These are phyloP conservation scores for Yarrowia sp. DNA, from an alignment of 805 yeast species.

Conservation along the genomic window DNA sequence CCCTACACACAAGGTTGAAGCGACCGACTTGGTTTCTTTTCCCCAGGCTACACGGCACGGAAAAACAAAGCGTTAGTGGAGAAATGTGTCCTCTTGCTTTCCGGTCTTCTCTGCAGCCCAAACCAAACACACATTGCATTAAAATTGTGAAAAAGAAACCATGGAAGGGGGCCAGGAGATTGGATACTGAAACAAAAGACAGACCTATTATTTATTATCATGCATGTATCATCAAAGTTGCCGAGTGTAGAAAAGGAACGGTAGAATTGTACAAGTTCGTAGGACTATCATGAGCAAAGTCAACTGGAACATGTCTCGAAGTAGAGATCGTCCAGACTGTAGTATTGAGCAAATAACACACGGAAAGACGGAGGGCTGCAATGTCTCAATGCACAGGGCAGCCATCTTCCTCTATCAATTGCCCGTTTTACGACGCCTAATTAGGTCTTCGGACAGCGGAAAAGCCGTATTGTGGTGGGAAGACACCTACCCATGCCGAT, in stretches of 20 bases:
- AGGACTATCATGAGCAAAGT: too few species aligned
- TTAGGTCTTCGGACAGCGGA: background rate
- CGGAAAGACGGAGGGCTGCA: too few species aligned
- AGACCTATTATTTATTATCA: conserved; percentile 25
- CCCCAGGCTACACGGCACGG: too few species aligned
- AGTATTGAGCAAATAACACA: background rate
- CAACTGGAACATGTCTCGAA: too few species aligned
- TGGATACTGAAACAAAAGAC: conserved; percentile 11
- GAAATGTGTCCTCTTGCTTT: background rate
- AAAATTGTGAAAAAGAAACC: conserved; percentile 26
- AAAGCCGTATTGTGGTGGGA: background rate
- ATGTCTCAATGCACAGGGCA: too few species aligned
- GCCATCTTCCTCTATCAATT: too few species aligned
- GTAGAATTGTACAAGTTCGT: too few species aligned
- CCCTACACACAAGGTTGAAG: too few species aligned
- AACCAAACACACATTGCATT: conserved; percentile 32
- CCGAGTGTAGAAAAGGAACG: too few species aligned
- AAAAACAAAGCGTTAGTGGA: conserved; percentile 9
- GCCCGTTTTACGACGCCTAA: background rate
- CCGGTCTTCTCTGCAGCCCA: conserved; percentile 18
- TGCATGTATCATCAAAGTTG: conserved; percentile 10
- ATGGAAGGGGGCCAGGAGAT: conserved; percentile 17
- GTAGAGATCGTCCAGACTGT: too few species aligned
- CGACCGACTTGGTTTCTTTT: too few species aligned
- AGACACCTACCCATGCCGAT: conserved; percentile 29